Evolutionary conservation across 805 yeast genomes (phyloP), one percentile per base, ranked within the genome.

Genomic region (Lipomyces yamadae): DNA sequence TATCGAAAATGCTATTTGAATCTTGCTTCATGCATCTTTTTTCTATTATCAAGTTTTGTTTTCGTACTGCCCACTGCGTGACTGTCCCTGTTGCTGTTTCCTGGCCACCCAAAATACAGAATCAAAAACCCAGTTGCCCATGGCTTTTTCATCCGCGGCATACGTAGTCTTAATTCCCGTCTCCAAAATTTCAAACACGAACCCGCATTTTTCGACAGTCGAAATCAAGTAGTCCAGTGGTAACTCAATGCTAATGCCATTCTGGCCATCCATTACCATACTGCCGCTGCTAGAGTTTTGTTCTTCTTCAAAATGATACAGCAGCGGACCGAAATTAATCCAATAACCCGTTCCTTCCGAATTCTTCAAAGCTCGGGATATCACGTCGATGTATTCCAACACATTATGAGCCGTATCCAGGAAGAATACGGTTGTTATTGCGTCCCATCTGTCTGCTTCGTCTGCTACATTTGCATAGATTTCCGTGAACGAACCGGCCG

Each of bases 311-410:
- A 92, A 87, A 0, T 98, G 98, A 80, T 95, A 94, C 76, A 93
- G 89, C 67, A 95, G 81, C 0, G 99, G 99, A 0, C 99, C 99
- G 15, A 88, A 82, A 75, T 95, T 94, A 70, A 94, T 86, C 98
- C 98, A 94, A 57, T 83, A 81, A 0, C 91, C 87, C 15, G 39
- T 55, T 4, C 24, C 29, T 15, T 15, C 18, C 11, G 67, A 8
- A 37, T 56, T 63, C 10, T 18, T 29, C 15, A 81, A 76, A 48
- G 87, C 72, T 15, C 76, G 72, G 60, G 83, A 83, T 45, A 94
- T 86, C 0, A 88, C 78, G 61, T 88, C 89, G 62, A 94, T 77
- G 76, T 93, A 93, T 50, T 87, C 89, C 69, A 94, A 81, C 57
- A 91, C 75, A 73, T 93, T 91, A 72, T 91, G 96, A 0, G 98